Evolutionary conservation across 306 rosid genomes (phyloP).

Genomic region (Senna tora): DNA sequence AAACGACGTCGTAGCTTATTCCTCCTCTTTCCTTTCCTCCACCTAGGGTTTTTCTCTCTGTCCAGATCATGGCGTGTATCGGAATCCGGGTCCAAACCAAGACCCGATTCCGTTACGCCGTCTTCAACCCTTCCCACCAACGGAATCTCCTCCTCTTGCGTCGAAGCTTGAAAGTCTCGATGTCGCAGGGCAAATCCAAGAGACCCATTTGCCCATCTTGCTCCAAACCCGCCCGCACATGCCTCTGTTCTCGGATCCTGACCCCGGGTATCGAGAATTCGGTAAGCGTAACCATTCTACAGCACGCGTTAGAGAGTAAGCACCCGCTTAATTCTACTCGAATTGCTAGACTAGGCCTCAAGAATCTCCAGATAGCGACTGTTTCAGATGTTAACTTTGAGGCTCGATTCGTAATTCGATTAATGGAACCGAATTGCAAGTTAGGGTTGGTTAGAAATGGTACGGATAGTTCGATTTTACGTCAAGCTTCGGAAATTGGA

Average conservation of each 20-base stretch:
- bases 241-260: constrained; percentile 73
- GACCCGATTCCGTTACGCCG: constrained; percentile 3
- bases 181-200: constrained; percentile 47
- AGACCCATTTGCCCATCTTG: constrained; percentile 77
- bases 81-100: constrained; percentile 31
- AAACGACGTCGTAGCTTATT: too few relatives aligned
- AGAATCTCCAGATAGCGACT: constrained; percentile 58
- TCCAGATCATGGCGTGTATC: constrained; percentile 26
- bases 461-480: constrained; percentile 15
- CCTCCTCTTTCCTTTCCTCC: too few relatives aligned
- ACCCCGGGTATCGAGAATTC: constrained; percentile 57
- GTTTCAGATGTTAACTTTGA: constrained; percentile 73
- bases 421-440: constrained; percentile 32
- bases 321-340: constrained; percentile 88
- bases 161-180: constrained; percentile 47
- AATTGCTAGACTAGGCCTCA: constrained; percentile 74
- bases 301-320: constrained; percentile 69
- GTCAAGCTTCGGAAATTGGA: constrained; percentile 22
- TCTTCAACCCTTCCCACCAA: constrained; percentile 3
- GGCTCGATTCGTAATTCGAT: constrained; percentile 56
- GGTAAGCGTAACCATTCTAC: constrained; percentile 72
- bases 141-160: constrained; percentile 23
- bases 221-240: constrained; percentile 71
- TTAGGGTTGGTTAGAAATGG: constrained; percentile 27
- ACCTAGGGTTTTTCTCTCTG: too few relatives aligned